Evolutionary conservation across 1,284 basidiomycete species (phyloP), one percentile per base, ranked within the genome.

Genomic region (Omphalotus olearius): DNA sequence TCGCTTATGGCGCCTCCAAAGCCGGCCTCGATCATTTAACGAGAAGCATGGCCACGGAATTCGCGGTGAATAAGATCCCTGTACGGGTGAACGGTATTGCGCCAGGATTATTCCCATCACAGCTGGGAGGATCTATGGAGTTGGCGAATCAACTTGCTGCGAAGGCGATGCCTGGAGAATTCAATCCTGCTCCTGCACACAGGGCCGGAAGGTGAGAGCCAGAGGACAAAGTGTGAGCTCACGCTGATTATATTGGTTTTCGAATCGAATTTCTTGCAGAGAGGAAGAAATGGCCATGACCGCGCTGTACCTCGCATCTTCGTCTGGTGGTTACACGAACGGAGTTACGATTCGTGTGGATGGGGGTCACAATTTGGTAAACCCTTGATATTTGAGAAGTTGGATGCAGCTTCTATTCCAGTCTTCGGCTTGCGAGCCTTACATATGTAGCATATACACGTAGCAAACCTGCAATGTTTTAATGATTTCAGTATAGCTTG

Each of bases 41-140:
- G 5, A 58, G 61, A 40, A 56, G 65, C 50, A 52, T 71, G 38
- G 58, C 66, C 0, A 67, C 64, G 14, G 65, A 69, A 36, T 63
- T 69, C 23, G 63, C 64, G 2, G 55, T 64, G 23, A 56, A 55
- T 16, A 53, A 59, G 7, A 59, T 68, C 18, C 64, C 65, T 7
- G 56, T 70, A n/a, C 59, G 65, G 5, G 61, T 66, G 4, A 60
- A 64, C 58, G 59, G 60, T 10, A 66, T 71, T 33, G 62, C 66
- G 9, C 67, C 69, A 1, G 69, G 67, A 11, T 37, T 61, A 9
- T 63, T 60, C 54, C 53, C 62, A 2, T 59, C 59, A 7, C 65
- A 69, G 53, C 63, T 71, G 60, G 66, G 30, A 26, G 51, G 23
- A 23, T 46, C 55, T 4, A 55, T 50, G 6, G 23, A 23, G 23